Conservation (phyloP, 495 filamentous ascomycete genomes). For the Lineolata rhizophorae region DNA sequence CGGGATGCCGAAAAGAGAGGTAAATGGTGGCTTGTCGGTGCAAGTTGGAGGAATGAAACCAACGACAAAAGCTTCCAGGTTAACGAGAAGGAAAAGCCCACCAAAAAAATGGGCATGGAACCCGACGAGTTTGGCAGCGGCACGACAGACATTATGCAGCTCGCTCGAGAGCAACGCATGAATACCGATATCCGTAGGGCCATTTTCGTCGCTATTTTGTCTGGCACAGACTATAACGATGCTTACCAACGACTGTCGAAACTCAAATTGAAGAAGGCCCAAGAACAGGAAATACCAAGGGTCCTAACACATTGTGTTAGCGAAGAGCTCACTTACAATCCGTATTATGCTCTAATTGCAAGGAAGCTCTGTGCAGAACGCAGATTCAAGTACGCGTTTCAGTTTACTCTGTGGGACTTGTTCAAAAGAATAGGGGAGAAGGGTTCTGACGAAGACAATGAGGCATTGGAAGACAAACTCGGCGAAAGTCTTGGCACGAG, state of each 20-base stretch:
- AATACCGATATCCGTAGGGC: slow-evolving; percentile 83
- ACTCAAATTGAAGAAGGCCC: slow-evolving; percentile 61
- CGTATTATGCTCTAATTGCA: slow-evolving; percentile 77
- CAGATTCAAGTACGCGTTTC: slow-evolving; percentile 59
- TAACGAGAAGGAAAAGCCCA: slow-evolving; percentile 10
- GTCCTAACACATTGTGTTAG: slow-evolving; percentile 76
- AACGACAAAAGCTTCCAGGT: slow-evolving; percentile 11
- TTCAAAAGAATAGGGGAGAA: slow-evolving; percentile 62
- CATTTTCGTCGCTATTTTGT: slow-evolving; percentile 80
- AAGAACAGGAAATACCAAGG: slow-evolving; percentile 69
- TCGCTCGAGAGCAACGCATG: slow-evolving; percentile 74
- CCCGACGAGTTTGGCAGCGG: slow-evolving; percentile 24
- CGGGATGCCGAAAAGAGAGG: slow-evolving; percentile 62
- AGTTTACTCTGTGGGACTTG: slow-evolving; percentile 68
- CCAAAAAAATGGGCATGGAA: slow-evolving; percentile 6
- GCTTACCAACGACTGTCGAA: slow-evolving; percentile 59
- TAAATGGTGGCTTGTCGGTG: slow-evolving; percentile 96
- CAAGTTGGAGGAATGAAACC: slow-evolving; percentile 43
- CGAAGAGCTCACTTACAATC: slow-evolving; percentile 68
- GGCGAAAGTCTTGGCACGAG: slow-evolving; percentile 28
- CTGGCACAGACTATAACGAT: slow-evolving; percentile 68
- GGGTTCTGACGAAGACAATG: slow-evolving; percentile 22
- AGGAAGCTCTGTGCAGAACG: slow-evolving; percentile 48
- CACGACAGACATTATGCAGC: slow-evolving; percentile 41
- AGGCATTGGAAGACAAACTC: slow-evolving; percentile 10